Evolutionary conservation across 306 rosid genomes (phyloP).

Genomic region (Abrus pulchellus): DNA sequence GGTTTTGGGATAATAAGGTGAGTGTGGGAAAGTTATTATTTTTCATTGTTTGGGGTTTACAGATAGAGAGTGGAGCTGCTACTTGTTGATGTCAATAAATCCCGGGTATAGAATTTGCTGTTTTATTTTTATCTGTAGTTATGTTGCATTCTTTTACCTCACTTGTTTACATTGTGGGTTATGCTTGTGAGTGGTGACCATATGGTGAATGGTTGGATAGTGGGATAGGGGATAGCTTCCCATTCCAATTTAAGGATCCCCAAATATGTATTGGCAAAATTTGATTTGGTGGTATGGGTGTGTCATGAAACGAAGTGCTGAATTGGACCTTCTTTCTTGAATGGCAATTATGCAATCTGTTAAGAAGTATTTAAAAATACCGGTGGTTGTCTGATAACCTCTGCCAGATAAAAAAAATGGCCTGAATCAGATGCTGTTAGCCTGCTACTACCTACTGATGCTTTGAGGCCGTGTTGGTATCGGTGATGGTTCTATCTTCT

Average conservation of each 20-base stretch:
- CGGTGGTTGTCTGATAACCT: background rate
- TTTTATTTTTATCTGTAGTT: constrained; percentile 10
- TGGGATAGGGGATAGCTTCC: background rate
- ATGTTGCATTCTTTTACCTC: constrained; percentile 7
- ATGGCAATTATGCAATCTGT: constrained; percentile 9
- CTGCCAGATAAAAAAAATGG: background rate
- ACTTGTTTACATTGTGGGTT: constrained; percentile 12
- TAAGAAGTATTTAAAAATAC: background rate
- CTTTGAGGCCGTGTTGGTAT: background rate
- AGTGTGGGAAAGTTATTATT: constrained; percentile 11
- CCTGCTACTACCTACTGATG: background rate
- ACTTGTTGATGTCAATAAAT: constrained; percentile 39
- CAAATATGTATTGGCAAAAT: background rate
- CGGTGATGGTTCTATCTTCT: background rate
- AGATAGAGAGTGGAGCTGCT: constrained; percentile 8
- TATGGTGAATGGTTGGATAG: background rate
- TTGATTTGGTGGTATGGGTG: constrained; percentile 5
- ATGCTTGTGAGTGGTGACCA: constrained; percentile 14
- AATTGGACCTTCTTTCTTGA: constrained; percentile 9
- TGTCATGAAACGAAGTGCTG: constrained; percentile 13
- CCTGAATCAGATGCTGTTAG: background rate
- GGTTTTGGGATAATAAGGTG: constrained; percentile 40
- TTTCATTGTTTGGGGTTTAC: constrained; percentile 2
- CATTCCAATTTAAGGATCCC: background rate
- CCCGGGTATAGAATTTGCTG: constrained; percentile 14